Evolutionary conservation across 2,329 filamentous ascomycete genomes (phyloP), one percentile per base, ranked within the genome.

Genomic region (Polytolypa hystricis): DNA sequence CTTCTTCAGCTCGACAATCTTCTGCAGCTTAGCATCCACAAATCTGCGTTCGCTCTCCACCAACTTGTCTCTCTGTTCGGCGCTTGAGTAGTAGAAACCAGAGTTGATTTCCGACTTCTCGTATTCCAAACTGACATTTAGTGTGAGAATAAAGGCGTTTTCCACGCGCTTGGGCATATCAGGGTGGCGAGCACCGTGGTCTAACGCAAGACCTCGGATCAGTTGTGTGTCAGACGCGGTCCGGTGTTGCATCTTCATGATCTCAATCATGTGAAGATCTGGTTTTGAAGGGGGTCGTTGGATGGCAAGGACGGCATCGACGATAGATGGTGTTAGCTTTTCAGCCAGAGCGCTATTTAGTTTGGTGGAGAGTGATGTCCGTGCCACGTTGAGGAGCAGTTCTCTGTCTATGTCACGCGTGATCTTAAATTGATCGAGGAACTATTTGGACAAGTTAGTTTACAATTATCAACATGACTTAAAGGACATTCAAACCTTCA

Each of bases 241-340:
- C 50, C 89, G 83, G 69, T 98, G 91, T 68, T 98, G 91, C 89
- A 98, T 96, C 61, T 93, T 96, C 91, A 98, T 98, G 53, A 98
- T 96, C 66, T 98, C 91, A 48, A 98, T 74, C 91, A 98, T 98
- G 70, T 96, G 89, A 55, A 98, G 65, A 65, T 98, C 91, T 39
- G 93, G 93, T 69, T 96, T 96, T 44, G 77, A 78, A 17, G 84
- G 84, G 12, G 84, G 70, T 60, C 86, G 74, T 69, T 95, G 87
- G 60, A 98, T 98, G 46, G 91, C 77, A 39, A 98, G 78, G 32
- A 98, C 91, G 41, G 91, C 84, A 58, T 98, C 91, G 54, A 96
- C 91, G 54, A 98, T 94, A 52, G 85, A 83, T 40, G 91, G 86
- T 0, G 87, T 96, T 43, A 98, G 78, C 59, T 87, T 84, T 57